phyloP scores from a whole-genome alignment of 1,284 basidiomycete genomes.

The Cystobasidium sp. region DNA sequence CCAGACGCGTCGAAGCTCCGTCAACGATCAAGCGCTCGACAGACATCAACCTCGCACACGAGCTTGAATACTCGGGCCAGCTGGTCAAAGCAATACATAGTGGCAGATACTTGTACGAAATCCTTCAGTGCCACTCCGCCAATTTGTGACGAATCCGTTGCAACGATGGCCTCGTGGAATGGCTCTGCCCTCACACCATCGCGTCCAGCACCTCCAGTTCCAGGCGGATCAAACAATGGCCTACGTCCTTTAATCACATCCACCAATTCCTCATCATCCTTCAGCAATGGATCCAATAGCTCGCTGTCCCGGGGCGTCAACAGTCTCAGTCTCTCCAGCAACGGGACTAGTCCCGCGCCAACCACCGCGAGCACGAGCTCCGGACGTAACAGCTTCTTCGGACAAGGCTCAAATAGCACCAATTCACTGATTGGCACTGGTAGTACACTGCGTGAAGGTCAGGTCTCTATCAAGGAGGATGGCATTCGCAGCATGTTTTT shows the following conservation, averaged over 20 bases:
- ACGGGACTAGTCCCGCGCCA: background rate
- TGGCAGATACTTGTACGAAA: too few relatives aligned
- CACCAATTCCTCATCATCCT: constrained; percentile 33
- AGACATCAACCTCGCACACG: too few relatives aligned
- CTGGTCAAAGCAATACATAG: too few relatives aligned
- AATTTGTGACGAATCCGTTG: background rate
- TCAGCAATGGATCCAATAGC: background rate
- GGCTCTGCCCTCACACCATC: constrained; percentile 46
- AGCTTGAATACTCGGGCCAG: too few relatives aligned
- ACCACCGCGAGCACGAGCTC: background rate
- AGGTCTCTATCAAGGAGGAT: constrained; percentile 83
- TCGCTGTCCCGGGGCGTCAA: constrained; percentile 27
- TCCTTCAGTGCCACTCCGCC: background rate
- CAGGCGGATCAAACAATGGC: constrained; percentile 15
- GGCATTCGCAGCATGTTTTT: constrained; percentile 89
- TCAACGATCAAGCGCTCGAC: too few relatives aligned
- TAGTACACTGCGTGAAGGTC: constrained; percentile 64
- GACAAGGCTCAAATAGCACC: constrained; percentile 6
- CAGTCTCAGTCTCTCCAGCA: constrained; percentile 11
- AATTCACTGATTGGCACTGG: background rate
- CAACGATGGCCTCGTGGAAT: constrained; percentile 40
- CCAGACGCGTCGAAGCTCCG: too few relatives aligned
- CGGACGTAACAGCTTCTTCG: constrained; percentile 9
- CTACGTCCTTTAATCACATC: constrained; percentile 15
- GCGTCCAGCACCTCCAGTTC: constrained; percentile 50